These are phyloP conservation scores for Kuraishia cidri DNA, from an alignment of 805 yeast genomes.

Conservation along the genomic window DNA sequence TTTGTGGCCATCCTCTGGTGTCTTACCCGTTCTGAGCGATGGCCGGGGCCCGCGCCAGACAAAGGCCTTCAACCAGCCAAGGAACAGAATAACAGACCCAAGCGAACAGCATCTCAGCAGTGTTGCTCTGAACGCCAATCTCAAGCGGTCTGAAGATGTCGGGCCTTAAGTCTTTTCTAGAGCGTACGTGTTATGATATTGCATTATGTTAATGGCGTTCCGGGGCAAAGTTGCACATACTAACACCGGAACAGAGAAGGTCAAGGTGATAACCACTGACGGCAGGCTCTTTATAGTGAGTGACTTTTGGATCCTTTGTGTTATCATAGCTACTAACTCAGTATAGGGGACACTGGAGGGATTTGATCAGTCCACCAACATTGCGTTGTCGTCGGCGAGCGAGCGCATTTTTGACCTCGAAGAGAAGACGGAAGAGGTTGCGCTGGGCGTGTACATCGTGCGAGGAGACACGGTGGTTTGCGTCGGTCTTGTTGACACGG, in stretches of 20 bases:
- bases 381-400: slow-evolving; percentile 40
- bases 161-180: slow-evolving; percentile 13
- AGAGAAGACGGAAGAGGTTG: slow-evolving; percentile 26
- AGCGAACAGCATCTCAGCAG: no score
- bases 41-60: no score
- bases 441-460: slow-evolving; percentile 39
- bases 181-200: slow-evolving; percentile 10
- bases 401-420: slow-evolving; percentile 40
- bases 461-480: slow-evolving; percentile 55
- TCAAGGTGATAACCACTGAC: slow-evolving; percentile 48
- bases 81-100: no score
- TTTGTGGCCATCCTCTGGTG: no score
- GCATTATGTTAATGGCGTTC: neutral
- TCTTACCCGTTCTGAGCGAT: no score
- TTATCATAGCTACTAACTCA: slow-evolving; percentile 3
- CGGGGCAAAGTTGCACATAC: neutral
- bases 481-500: slow-evolving; percentile 42
- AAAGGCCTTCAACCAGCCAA: no score
- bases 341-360: slow-evolving; percentile 41
- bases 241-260: slow-evolving; percentile 27
- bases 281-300: slow-evolving; percentile 34
- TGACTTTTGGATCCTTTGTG: neutral
- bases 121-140: no score
- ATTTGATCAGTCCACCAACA: slow-evolving; percentile 56
- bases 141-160: no score